Conservation (phyloP, 495 filamentous ascomycete genomes). For the Aspergillus kassunensis region DNA sequence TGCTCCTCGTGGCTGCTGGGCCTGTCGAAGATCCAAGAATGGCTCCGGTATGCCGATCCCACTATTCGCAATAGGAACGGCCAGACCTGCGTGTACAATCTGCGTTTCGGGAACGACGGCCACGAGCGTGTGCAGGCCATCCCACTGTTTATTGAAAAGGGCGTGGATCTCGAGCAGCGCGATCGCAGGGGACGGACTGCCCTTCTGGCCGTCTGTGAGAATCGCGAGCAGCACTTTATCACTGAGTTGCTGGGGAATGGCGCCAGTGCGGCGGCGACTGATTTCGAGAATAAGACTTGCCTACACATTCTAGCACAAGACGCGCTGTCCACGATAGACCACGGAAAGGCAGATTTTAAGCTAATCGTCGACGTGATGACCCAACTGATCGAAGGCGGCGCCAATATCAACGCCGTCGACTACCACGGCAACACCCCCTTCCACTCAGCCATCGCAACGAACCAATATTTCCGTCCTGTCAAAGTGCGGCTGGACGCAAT, state of each 20-base stretch:
- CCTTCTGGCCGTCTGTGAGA: background rate
- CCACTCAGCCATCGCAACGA: background rate
- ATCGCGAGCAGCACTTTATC: background rate
- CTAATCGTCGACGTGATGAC: too few species aligned
- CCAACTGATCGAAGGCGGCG: constrained; percentile 1
- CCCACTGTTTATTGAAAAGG: background rate
- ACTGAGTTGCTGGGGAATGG: background rate
- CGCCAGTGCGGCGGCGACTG: background rate
- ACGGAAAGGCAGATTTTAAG: too few species aligned
- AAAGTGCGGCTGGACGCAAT: background rate
- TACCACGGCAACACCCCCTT: background rate
- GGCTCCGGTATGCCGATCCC: background rate
- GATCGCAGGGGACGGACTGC: constrained; percentile 1
- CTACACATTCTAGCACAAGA: background rate
- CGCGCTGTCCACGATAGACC: too few species aligned
- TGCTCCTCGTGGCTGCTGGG: background rate
- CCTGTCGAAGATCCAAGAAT: background rate
- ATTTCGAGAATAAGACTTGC: constrained; percentile 2
- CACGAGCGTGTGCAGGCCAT: background rate
- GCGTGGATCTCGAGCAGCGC: background rate
- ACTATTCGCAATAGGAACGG: background rate
- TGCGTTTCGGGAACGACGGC: background rate
- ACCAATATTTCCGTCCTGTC: too few species aligned
- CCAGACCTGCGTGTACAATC: background rate
- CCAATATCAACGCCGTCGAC: constrained; percentile 2